Evolutionary conservation across 2,329 filamentous ascomycete species (phyloP).

Genomic region (Chaetomium strumarium): DNA sequence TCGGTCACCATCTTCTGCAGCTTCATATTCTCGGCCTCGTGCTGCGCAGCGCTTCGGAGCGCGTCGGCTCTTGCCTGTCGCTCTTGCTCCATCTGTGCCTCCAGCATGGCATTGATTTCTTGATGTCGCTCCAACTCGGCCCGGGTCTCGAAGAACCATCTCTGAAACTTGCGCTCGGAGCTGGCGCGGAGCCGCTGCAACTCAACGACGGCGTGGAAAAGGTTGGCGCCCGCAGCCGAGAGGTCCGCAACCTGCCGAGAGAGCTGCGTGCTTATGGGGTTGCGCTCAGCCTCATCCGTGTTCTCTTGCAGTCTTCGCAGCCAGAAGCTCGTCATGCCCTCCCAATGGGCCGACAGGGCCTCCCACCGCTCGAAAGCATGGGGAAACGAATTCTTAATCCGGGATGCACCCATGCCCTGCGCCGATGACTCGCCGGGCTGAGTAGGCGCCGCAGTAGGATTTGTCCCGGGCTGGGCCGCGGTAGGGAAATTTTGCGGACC

Average conservation of each 20-base stretch:
- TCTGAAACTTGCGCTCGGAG: slow-evolving; percentile 94
- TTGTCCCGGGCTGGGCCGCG: slow-evolving; percentile 13
- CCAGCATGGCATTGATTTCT: slow-evolving; percentile 76
- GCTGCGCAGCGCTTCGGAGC: slow-evolving; percentile 58
- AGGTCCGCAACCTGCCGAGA: slow-evolving; percentile 92
- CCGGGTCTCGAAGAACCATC: slow-evolving; percentile 96
- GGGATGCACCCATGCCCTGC: slow-evolving; percentile 27
- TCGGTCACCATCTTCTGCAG: slow-evolving; percentile 76
- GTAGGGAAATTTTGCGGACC: slow-evolving; percentile 24
- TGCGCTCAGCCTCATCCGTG: slow-evolving; percentile 73
- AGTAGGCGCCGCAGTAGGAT: slow-evolving; percentile 11
- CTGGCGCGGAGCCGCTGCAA: slow-evolving; percentile 88
- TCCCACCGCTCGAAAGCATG: slow-evolving; percentile 99
- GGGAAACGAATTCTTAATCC: slow-evolving; percentile 69
- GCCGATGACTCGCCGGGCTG: slow-evolving; percentile 32
- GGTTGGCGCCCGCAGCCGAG: slow-evolving; percentile 92
- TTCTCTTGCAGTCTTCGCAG: slow-evolving; percentile 89
- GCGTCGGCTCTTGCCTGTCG: slow-evolving; percentile 63
- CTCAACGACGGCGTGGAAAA: slow-evolving; percentile 97
- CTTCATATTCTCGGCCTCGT: slow-evolving; percentile 62
- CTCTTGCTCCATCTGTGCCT: slow-evolving; percentile 68
- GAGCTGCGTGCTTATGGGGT: slow-evolving; percentile 80
- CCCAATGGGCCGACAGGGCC: slow-evolving; percentile 93
- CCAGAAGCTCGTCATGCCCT: slow-evolving; percentile 96
- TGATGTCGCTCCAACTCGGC: slow-evolving; percentile 79